Evolutionary conservation across 495 filamentous ascomycete species (phyloP).

Genomic region (Daldinia childiae): DNA sequence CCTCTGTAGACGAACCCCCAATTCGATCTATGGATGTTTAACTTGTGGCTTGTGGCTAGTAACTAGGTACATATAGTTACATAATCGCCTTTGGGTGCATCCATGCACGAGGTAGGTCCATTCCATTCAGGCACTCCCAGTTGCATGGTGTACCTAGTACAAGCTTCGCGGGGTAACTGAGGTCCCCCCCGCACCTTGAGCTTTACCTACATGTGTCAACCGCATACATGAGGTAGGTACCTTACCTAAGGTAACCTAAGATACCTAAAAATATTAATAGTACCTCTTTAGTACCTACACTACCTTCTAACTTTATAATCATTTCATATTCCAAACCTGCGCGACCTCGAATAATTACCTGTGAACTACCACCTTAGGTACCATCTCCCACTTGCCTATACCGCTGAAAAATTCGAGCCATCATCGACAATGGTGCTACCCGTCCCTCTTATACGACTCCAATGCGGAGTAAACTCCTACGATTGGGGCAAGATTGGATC

Average conservation of each 20-base stretch:
- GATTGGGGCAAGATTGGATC: conserved; percentile 97
- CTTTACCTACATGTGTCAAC: conserved; percentile 4
- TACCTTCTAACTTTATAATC: no score
- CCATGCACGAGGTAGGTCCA: no score
- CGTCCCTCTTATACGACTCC: conserved; percentile 86
- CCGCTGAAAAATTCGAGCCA: no score
- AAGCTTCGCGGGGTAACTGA: conserved; percentile 25
- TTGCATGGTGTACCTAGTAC: neutral
- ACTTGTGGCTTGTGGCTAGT: neutral
- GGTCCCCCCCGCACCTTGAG: conserved; percentile 21
- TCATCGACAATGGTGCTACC: conserved; percentile 66
- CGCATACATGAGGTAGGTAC: neutral
- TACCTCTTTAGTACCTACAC: no score
- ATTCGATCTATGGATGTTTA: neutral
- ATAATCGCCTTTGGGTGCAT: no score
- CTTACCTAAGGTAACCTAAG: no score
- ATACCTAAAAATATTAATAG: no score
- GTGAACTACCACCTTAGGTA: neutral
- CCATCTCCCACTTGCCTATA: no score
- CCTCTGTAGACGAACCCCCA: neutral
- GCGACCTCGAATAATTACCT: neutral
- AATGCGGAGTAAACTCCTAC: conserved; percentile 98
- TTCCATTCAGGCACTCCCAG: no score
- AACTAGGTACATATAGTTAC: neutral
- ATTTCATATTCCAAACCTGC: neutral